Percentiles rank a stretch among this genome's conserved stretches.
Evolutionary conservation across 441 rosid genomes (phyloP).

Genomic region (Adansonia grandidieri): DNA sequence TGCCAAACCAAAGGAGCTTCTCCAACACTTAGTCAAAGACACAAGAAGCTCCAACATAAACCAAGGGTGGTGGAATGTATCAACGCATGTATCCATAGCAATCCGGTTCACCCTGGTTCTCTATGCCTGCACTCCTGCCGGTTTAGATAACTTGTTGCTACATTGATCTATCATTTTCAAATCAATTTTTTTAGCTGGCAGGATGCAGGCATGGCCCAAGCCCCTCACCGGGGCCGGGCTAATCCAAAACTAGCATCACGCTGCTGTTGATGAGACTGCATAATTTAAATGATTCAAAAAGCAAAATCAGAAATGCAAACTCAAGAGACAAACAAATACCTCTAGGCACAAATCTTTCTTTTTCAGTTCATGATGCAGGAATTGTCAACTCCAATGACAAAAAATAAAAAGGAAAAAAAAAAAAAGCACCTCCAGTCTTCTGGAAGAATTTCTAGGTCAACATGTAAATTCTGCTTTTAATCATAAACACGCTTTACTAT

Average conservation of each 20-base stretch:
- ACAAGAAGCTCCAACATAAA: constrained; percentile 43
- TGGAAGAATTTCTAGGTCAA: not conserved
- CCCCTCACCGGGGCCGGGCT: constrained; percentile 99
- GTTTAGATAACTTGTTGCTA: constrained; percentile 21
- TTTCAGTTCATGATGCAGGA: not conserved
- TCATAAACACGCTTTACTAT: not conserved
- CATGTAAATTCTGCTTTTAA: not conserved
- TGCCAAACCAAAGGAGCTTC: constrained; percentile 40
- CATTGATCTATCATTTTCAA: constrained; percentile 30
- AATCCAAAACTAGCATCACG: constrained; percentile 78
- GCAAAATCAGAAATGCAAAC: constrained; percentile 2
- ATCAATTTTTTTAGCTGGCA: constrained; percentile 49
- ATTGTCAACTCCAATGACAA: not conserved
- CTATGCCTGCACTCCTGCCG: constrained; percentile 75
- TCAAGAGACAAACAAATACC: not conserved
- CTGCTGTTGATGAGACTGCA: constrained; percentile 72
- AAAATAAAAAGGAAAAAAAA: not conserved
- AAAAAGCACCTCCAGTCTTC: not conserved
- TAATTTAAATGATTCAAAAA: constrained; percentile 10
- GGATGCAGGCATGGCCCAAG: constrained; percentile 92
- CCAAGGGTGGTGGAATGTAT: constrained; percentile 46
- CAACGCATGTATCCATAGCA: constrained; percentile 19
- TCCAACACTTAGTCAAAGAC: constrained; percentile 28
- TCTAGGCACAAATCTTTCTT: constrained; percentile 27
- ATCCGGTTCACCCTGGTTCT: constrained; percentile 49